Conservation (phyloP, 2,329 filamentous ascomycete genomes). For the Pyrenophora teres region DNA sequence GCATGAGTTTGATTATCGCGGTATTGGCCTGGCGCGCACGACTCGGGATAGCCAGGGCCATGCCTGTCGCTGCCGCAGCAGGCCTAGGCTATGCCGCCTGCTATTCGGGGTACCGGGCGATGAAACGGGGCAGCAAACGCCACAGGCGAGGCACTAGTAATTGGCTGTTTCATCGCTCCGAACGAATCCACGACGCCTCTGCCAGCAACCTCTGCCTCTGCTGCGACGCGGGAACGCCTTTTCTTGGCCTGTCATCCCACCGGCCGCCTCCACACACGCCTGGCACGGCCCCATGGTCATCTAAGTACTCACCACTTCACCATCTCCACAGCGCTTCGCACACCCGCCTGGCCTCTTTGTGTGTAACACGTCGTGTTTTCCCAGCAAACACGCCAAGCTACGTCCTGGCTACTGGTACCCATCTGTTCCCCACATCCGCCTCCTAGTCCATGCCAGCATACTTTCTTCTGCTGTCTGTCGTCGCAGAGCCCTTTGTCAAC, state of each 20-base stretch:
- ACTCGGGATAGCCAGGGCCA: slow-evolving; percentile 11
- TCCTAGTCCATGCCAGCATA: no score
- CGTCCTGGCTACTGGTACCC: no score
- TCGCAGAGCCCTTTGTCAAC: not conserved
- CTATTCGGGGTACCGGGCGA: slow-evolving; percentile 19
- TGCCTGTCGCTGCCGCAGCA: slow-evolving; percentile 9
- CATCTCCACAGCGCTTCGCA: slow-evolving; percentile 1
- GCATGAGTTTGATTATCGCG: slow-evolving; percentile 32
- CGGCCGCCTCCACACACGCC: not conserved
- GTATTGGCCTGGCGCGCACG: slow-evolving; percentile 13
- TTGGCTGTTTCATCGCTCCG: slow-evolving; percentile 32
- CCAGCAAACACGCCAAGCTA: no score
- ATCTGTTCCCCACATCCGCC: no score
- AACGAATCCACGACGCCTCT: slow-evolving; percentile 8
- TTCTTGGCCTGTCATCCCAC: slow-evolving; percentile 1
- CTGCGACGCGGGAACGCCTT: not conserved
- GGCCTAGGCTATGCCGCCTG: slow-evolving; percentile 18
- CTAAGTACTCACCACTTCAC: slow-evolving; percentile 5
- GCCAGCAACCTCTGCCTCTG: not conserved
- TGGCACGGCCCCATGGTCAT: slow-evolving; percentile 7
- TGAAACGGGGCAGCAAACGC: slow-evolving; percentile 25
- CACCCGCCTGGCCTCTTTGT: not conserved
- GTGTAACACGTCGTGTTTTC: no score
- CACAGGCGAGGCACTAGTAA: slow-evolving; percentile 19
- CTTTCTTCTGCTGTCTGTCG: no score